Evolutionary conservation across 768 basidiomycete genomes (phyloP), one percentile per base, ranked within the genome.

Genomic region (Trametes coccinea): DNA sequence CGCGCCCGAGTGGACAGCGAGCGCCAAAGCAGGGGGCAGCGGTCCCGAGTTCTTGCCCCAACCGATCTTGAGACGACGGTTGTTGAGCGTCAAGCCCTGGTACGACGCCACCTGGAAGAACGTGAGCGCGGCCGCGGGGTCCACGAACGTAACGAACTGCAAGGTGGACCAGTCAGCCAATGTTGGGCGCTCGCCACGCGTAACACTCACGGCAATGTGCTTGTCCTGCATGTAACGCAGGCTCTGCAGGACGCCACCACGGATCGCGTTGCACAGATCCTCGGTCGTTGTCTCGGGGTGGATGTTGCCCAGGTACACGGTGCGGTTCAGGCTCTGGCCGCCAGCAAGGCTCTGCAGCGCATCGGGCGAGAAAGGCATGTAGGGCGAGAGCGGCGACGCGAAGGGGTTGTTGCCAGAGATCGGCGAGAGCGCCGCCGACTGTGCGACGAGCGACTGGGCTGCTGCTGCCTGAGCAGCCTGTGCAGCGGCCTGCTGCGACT

Each of bases 11-110:
- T 95, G 92, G 2, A 99, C 92, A 0, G 93, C 92, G 63, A 95
- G 81, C 31, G 93, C 90, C 41, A 97, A 81, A 2, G 87, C 84
- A 14, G 95, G 90, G 16, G 88, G 84, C 14, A 96, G 80, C 16
- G 94, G 89, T 5, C 94, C 95, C 14, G 93, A 88, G 70, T 92
- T 92, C 83, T 96, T 98, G 60, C 96, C 96, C 97, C 96, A 99
- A 49, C 96, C 95, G 67, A 98, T 87, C 80, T 98, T 98, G 64
- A 98, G 84, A 30, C 95, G 87, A 45, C 95, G 89, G 74, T 94
- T 93, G 79, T 94, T 95, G 60, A 98, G 80, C 27, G 89, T 93
- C 57, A 99, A 79, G 5, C 95, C 95, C 66, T 94, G 90, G 71
- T 87, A 90, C 1, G 89, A 87, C 14, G 96, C 94, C 40, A 93